Evolutionary conservation across 148 eudicot species (phyloP).

Genomic region (Heliamphora exappendiculata): DNA sequence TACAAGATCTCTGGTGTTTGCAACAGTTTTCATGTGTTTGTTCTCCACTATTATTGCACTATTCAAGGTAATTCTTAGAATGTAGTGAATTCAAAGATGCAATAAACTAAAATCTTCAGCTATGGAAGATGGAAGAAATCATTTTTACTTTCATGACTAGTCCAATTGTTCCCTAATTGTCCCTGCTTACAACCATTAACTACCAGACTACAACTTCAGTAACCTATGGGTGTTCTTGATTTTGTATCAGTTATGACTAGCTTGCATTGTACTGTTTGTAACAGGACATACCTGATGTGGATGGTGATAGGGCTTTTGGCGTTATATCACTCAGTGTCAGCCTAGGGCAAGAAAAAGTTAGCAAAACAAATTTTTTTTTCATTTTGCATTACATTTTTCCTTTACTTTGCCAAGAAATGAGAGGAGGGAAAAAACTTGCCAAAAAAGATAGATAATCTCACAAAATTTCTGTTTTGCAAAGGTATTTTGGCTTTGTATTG

Average conservation of each 20-base stretch:
- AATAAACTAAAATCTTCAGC: neutral
- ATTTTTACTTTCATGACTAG: too few relatives aligned
- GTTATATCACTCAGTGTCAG: slow-evolving; percentile 18
- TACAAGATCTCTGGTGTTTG: slow-evolving; percentile 16
- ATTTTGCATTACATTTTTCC: neutral
- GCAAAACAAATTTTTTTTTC: neutral
- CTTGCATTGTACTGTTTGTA: neutral
- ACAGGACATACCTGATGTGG: slow-evolving; percentile 27
- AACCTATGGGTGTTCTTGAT: neutral
- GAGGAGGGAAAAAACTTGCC: neutral
- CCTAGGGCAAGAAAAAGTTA: slow-evolving; percentile 19
- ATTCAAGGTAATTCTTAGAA: slow-evolving; percentile 10
- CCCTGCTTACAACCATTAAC: too few relatives aligned
- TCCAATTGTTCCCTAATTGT: too few relatives aligned
- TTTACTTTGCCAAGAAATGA: neutral
- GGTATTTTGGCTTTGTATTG: slow-evolving; percentile 42
- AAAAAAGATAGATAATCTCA: neutral
- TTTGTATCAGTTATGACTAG: neutral
- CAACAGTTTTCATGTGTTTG: slow-evolving; percentile 15
- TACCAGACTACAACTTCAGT: too few relatives aligned
- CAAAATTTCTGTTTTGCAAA: neutral
- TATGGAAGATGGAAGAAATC: too few relatives aligned
- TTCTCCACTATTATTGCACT: slow-evolving; percentile 20
- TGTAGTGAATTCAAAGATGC: neutral
- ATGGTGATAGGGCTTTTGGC: slow-evolving; percentile 22